A percentile compares a stretch with the other conserved stretches of the same genome.
phyloP scores from a whole-genome alignment of 768 basidiomycete genomes.

The Rhodotorula diobovata region DNA sequence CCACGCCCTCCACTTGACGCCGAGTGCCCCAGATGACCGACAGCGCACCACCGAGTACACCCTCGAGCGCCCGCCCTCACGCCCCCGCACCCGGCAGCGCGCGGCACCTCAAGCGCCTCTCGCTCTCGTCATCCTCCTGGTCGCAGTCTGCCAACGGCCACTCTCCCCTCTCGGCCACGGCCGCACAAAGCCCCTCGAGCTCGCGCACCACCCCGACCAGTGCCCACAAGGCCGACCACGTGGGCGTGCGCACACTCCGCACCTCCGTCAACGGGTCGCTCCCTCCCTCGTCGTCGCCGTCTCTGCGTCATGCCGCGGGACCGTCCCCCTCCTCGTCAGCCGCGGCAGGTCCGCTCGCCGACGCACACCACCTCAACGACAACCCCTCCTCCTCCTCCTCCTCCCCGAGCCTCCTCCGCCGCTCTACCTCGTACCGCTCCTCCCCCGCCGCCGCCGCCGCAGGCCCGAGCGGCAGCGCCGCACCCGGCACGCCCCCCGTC shows the following conservation, averaged over 20 bases:
- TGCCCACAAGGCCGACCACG: not conserved
- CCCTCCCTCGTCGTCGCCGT: not conserved
- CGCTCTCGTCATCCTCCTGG: slow-evolving; percentile 16
- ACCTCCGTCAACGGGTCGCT: not conserved
- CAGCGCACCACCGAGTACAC: too few relatives aligned
- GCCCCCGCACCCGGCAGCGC: not conserved
- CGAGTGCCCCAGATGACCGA: too few relatives aligned
- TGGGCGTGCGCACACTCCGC: not conserved
- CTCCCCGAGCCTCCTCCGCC: not conserved
- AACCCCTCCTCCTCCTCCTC: not conserved
- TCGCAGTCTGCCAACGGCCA: not conserved
- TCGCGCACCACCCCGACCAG: not conserved
- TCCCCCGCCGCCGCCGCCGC: not conserved
- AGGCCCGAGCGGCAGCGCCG: not conserved
- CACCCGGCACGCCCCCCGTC: not conserved
- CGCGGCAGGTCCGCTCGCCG: not conserved
- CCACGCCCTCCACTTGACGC: too few relatives aligned
- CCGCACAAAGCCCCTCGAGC: not conserved
- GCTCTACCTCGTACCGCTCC: slow-evolving; percentile 8
- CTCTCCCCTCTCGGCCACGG: not conserved
- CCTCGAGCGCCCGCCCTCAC: not conserved
- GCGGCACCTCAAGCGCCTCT: slow-evolving; percentile 37
- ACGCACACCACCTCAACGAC: not conserved
- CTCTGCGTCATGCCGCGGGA: not conserved
- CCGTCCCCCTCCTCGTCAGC: not conserved